Percentiles rank a stretch among this genome's conserved stretches.
Evolutionary conservation across 2,329 filamentous ascomycete genomes (phyloP).

Genomic region (Cephalotrichum gorgonifer): DNA sequence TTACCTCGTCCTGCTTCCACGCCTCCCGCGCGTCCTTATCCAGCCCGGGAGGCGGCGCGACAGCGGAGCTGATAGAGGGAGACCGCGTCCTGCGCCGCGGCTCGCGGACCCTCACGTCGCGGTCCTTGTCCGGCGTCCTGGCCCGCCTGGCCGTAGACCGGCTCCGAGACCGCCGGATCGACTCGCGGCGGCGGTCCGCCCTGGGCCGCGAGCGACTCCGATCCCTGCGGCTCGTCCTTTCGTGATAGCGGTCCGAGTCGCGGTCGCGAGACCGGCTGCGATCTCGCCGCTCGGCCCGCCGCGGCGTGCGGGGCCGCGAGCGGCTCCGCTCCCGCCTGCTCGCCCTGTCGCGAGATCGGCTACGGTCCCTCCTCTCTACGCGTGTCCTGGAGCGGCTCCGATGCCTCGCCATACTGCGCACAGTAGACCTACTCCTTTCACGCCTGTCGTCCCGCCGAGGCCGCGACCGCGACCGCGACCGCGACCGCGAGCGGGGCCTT

Average conservation of each 20-base stretch:
- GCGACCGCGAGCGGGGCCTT: slow-evolving; percentile 20
- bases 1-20: slow-evolving; percentile 52
- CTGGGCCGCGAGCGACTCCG: slow-evolving; percentile 18
- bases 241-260: slow-evolving; percentile 17
- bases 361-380: slow-evolving; percentile 18
- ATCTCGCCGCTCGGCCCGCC: slow-evolving; percentile 16
- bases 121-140: slow-evolving; percentile 14
- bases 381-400: slow-evolving; percentile 28
- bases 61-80: slow-evolving; percentile 21
- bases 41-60: slow-evolving; percentile 26
- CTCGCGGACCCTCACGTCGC: slow-evolving; percentile 23
- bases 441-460: slow-evolving; percentile 14
- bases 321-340: slow-evolving; percentile 13
- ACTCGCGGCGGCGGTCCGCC: slow-evolving; percentile 8
- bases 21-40: slow-evolving; percentile 40
- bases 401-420: slow-evolving; percentile 9
- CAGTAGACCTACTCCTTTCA: neutral
- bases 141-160: slow-evolving; percentile 10
- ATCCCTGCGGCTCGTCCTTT: slow-evolving; percentile 14
- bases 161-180: slow-evolving; percentile 6
- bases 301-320: slow-evolving; percentile 18
- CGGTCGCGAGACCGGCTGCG: slow-evolving; percentile 25
- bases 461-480: slow-evolving; percentile 17
- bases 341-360: slow-evolving; percentile 21
- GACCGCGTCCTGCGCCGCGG: slow-evolving; percentile 35